Conservation (phyloP, 2,329 filamentous ascomycete species). For the Phoma sp. region DNA sequence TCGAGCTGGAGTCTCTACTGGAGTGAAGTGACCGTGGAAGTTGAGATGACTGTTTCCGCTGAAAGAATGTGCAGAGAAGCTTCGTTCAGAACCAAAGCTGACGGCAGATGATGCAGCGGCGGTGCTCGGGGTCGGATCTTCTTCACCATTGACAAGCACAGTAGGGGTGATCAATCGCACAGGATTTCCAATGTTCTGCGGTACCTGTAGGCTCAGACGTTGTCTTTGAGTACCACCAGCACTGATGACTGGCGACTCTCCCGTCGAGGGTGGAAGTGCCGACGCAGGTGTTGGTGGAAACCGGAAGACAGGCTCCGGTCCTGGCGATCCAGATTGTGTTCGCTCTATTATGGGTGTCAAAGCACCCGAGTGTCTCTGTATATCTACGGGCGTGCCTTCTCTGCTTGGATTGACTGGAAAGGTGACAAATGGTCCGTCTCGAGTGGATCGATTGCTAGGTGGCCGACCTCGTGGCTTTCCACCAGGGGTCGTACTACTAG, state of each 20-base stretch:
- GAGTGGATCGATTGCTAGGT: constrained; percentile 71
- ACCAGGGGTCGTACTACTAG: constrained; percentile 64
- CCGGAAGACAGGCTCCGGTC: constrained; percentile 44
- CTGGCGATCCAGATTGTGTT: constrained; percentile 50
- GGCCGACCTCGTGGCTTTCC: constrained; percentile 82
- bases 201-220: constrained; percentile 67
- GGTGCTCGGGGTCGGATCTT: constrained; percentile 35
- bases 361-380: constrained; percentile 50
- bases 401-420: constrained; percentile 68
- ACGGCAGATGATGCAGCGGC: constrained; percentile 33
- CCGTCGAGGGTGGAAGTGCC: constrained; percentile 31
- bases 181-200: constrained; percentile 64
- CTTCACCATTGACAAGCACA: constrained; percentile 60
- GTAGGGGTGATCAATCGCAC: constrained; percentile 68
- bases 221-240: constrained; percentile 34
- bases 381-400: constrained; percentile 55
- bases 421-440: constrained; percentile 72
- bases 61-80: constrained; percentile 27
- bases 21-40: constrained; percentile 31
- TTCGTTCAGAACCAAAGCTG: constrained; percentile 27
- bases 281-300: constrained; percentile 50
- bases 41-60: constrained; percentile 27
- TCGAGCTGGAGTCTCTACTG: constrained; percentile 40
- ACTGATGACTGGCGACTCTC: constrained; percentile 17
- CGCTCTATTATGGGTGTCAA: constrained; percentile 54